Evolutionary conservation across 2,329 filamentous ascomycete species (phyloP).

Genomic region (Laburnicola sp.): DNA sequence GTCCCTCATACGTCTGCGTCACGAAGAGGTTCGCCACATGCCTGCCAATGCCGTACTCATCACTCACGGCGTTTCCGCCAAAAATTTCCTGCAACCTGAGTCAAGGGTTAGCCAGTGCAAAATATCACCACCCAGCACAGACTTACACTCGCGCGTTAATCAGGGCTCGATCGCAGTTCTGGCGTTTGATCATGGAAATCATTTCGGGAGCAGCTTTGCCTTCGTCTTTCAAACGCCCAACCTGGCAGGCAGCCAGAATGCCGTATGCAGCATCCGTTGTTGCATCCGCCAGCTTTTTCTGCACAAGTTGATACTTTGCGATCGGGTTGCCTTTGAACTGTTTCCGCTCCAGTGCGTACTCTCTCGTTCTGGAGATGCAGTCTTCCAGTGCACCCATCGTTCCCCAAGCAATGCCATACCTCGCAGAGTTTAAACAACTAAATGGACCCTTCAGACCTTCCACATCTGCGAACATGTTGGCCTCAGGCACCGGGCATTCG

Average conservation of each 20-base stretch:
- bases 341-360: conserved; percentile 88
- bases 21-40: conserved; percentile 97
- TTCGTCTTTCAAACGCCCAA: conserved; percentile 89
- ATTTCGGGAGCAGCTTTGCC: conserved; percentile 89
- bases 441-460: conserved; percentile 90
- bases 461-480: conserved; percentile 91
- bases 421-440: conserved; percentile 88
- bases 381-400: conserved; percentile 94
- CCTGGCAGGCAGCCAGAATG: conserved; percentile 85
- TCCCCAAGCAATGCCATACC: conserved; percentile 91
- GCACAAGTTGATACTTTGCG: conserved; percentile 93
- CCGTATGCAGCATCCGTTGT: conserved; percentile 89
- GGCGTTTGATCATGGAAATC: conserved; percentile 95
- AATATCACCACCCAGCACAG: neutral
- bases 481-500: conserved; percentile 80
- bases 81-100: conserved; percentile 85
- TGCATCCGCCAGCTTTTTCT: conserved; percentile 97
- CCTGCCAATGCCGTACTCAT: conserved; percentile 92
- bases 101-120: neutral
- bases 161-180: conserved; percentile 93
- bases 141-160: conserved; percentile 69
- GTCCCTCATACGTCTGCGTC: conserved; percentile 96
- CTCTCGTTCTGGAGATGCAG: conserved; percentile 76
- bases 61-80: conserved; percentile 95
- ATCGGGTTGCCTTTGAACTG: conserved; percentile 97